Evolutionary conservation across 495 filamentous ascomycete species (phyloP).

Genomic region (Amorphotheca resinae): DNA sequence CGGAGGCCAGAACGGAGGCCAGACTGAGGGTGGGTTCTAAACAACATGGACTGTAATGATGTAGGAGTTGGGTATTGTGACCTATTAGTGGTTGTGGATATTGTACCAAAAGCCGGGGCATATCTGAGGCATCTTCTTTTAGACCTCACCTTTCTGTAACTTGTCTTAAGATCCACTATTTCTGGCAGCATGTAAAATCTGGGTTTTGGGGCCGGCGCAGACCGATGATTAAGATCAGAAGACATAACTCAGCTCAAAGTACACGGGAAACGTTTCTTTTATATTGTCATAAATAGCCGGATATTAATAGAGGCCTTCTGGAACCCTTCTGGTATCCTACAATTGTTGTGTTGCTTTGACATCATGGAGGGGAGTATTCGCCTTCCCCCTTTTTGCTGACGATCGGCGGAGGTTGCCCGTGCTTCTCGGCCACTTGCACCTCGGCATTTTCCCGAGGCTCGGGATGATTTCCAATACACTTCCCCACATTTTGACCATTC

Average conservation of each 20-base stretch:
- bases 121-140: constrained; percentile 1
- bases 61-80: not conserved
- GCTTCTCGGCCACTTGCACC: not conserved
- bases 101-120: constrained; percentile 14
- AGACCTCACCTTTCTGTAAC: constrained; percentile 11
- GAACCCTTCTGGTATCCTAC: too few relatives aligned
- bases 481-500: constrained; percentile 9
- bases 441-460: not conserved
- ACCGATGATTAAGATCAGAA: constrained; percentile 4
- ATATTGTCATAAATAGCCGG: not conserved
- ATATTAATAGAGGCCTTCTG: not conserved
- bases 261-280: constrained; percentile 8
- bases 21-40: not conserved
- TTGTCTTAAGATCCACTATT: constrained; percentile 16
- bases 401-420: not conserved
- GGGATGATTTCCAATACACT: not conserved
- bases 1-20: not conserved
- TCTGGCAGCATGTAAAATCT: constrained; percentile 16
- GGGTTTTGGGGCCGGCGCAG: constrained; percentile 16
- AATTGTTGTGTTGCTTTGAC: too few relatives aligned
- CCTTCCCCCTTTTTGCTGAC: not conserved
- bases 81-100: not conserved
- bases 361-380: too few relatives aligned
- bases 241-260: constrained; percentile 12
- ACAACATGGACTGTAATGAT: too few relatives aligned